phyloP scores from a whole-genome alignment of 257 asterid species.

The Nemophila menziesii region DNA sequence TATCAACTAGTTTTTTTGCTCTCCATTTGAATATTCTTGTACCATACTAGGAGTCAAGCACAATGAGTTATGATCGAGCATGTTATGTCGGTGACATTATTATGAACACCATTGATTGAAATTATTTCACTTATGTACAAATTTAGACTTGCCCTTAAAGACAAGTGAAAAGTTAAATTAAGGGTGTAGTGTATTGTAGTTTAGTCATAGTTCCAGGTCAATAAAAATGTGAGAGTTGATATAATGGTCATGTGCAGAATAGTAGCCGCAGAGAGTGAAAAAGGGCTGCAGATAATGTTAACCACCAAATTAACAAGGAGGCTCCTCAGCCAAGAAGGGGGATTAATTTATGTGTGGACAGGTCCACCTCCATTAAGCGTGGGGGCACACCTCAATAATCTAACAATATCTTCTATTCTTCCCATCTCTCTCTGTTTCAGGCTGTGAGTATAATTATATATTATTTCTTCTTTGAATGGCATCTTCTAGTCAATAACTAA shows the following conservation, averaged over 20 bases:
- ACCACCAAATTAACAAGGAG: constrained; percentile 13
- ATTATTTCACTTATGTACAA: background rate
- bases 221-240: constrained; percentile 10
- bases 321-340: constrained; percentile 11
- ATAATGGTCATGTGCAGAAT: constrained; percentile 37
- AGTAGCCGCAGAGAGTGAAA: constrained; percentile 24
- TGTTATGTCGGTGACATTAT: constrained; percentile 12
- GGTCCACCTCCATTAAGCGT: constrained; percentile 12
- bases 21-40: constrained; percentile 6
- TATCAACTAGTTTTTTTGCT: constrained; percentile 1
- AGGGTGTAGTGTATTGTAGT: constrained; percentile 4
- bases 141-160: constrained; percentile 8
- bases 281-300: constrained; percentile 17
- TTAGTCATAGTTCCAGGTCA: background rate
- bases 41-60: constrained; percentile 12
- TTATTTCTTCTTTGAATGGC: constrained; percentile 20
- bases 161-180: constrained; percentile 6
- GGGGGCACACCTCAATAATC: constrained; percentile 25
- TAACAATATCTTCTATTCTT: constrained; percentile 26
- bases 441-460: background rate
- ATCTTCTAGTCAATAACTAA: constrained; percentile 22
- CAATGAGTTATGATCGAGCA: background rate
- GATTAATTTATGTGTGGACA: constrained; percentile 10
- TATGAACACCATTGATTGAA: constrained; percentile 6
- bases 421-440: constrained; percentile 22